Evolutionary conservation across 2,329 filamentous ascomycete genomes (phyloP).

Genomic region (Ophiostoma populinum): DNA sequence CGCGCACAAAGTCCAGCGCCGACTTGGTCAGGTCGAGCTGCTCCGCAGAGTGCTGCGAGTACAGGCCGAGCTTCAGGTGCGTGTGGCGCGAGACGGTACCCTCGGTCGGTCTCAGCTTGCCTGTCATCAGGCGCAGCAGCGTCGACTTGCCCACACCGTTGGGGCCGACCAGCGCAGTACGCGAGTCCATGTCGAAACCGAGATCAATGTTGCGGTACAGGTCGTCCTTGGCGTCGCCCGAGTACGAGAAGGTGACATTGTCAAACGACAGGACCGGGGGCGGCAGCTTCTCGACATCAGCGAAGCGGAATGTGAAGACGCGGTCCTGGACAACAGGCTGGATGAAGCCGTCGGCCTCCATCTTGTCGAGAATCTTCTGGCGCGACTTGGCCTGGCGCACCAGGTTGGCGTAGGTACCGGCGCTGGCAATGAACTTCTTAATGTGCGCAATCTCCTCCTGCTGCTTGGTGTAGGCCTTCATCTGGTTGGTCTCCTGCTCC

Average conservation of each 20-base stretch:
- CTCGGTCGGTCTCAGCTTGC: constrained; percentile 70
- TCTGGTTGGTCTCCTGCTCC: constrained; percentile 95
- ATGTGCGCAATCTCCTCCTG: constrained; percentile 98
- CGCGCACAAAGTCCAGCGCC: constrained; percentile 88
- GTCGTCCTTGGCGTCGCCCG: constrained; percentile 73
- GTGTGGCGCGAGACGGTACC: constrained; percentile 83
- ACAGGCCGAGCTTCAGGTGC: constrained; percentile 94
- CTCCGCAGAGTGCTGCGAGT: constrained; percentile 96
- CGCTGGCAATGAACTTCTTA: constrained; percentile 99
- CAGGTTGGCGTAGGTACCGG: constrained; percentile 98
- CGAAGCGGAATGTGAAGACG: constrained; percentile 95
- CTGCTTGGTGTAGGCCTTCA: constrained; percentile 98
- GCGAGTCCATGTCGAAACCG: constrained; percentile 98
- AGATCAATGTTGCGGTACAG: constrained; percentile 94
- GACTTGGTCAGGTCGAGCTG: constrained; percentile 98
- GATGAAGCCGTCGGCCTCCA: constrained; percentile 98
- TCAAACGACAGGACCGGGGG: constrained; percentile 94
- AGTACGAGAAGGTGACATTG: constrained; percentile 96
- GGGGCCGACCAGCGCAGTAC: constrained; percentile 89
- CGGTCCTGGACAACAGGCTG: constrained; percentile 71
- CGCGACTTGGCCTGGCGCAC: constrained; percentile 97
- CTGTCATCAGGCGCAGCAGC: constrained; percentile 88
- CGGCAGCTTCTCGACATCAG: constrained; percentile 97
- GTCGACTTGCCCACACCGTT: constrained; percentile 99
- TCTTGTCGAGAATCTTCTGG: constrained; percentile 99